Evolutionary conservation across 2,329 filamentous ascomycete species (phyloP).

Genomic region (Scolecobasidium constrictum): DNA sequence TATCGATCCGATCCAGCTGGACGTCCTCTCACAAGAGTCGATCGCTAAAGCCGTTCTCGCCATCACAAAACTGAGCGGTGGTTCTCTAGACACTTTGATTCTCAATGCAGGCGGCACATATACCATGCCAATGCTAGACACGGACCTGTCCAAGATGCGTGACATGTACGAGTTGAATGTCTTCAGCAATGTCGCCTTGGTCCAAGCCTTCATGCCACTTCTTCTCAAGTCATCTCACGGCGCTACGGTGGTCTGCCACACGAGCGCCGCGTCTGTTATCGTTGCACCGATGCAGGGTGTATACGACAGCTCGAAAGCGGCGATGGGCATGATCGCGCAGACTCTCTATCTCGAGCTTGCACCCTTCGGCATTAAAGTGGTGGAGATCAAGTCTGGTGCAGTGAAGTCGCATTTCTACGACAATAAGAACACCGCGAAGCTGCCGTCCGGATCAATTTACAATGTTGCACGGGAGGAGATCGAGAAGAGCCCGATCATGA

Average conservation of each 20-base stretch:
- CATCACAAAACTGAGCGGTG: background rate
- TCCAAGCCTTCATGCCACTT: conserved; percentile 45
- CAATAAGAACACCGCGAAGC: conserved; percentile 37
- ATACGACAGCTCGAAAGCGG: conserved; percentile 51
- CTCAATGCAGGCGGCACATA: conserved; percentile 49
- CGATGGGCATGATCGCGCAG: conserved; percentile 46
- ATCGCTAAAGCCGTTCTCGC: conserved; percentile 13
- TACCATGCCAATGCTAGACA: conserved; percentile 46
- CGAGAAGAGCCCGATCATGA: conserved; percentile 4
- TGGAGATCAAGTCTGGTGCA: conserved; percentile 45
- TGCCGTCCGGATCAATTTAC: conserved; percentile 22
- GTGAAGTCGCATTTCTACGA: conserved; percentile 48
- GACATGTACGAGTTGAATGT: conserved; percentile 45
- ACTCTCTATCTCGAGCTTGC: conserved; percentile 46
- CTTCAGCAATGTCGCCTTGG: conserved; percentile 36
- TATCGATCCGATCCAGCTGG: conserved; percentile 20
- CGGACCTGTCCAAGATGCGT: conserved; percentile 36
- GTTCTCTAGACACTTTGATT: conserved; percentile 20
- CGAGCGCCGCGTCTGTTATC: conserved; percentile 21
- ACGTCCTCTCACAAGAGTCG: conserved; percentile 20
- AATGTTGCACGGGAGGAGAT: conserved; percentile 6
- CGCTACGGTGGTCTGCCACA: conserved; percentile 32
- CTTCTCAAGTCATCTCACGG: conserved; percentile 29
- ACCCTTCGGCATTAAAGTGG: conserved; percentile 37
- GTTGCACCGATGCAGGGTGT: conserved; percentile 23